phyloP scores from a whole-genome alignment of 768 basidiomycete species.

The Coprinellus micaceus region DNA sequence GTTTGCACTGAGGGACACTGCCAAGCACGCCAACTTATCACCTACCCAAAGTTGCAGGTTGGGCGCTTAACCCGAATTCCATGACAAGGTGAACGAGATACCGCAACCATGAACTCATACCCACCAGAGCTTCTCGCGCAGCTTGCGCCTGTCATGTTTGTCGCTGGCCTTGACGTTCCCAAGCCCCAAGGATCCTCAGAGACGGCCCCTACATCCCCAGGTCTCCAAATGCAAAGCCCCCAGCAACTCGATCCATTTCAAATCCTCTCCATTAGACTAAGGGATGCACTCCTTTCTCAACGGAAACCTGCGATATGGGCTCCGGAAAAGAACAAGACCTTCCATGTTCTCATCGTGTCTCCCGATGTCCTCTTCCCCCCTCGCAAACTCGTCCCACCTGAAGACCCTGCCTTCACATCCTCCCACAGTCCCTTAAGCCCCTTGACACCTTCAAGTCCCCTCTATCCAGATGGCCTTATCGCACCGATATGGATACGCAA shows the following conservation, averaged over 20 bases:
- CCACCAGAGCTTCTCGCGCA: constrained; percentile 87
- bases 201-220: no score
- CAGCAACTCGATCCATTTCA: constrained; percentile 56
- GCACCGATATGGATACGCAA: constrained; percentile 98
- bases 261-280: constrained; percentile 55
- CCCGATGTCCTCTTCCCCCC: constrained; percentile 84
- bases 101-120: constrained; percentile 78
- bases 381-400: constrained; percentile 64
- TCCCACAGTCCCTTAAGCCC: constrained; percentile 94
- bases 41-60: no score
- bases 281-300: constrained; percentile 64
- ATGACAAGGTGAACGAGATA: neutral
- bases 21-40: no score
- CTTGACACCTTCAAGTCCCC: constrained; percentile 79
- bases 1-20: no score
- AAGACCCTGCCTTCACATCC: constrained; percentile 52
- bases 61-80: no score
- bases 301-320: constrained; percentile 68
- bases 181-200: constrained; percentile 24
- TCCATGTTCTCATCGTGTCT: constrained; percentile 83
- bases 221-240: no score
- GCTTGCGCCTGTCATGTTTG: constrained; percentile 90
- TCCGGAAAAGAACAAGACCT: constrained; percentile 66
- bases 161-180: constrained; percentile 69
- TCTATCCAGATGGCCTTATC: constrained; percentile 93